A percentile compares a stretch with the other conserved stretches of the same genome.
These are phyloP conservation scores for Leptosphaerulina australis DNA, from an alignment of 2,329 filamentous ascomycete genomes.

Conservation along the genomic window DNA sequence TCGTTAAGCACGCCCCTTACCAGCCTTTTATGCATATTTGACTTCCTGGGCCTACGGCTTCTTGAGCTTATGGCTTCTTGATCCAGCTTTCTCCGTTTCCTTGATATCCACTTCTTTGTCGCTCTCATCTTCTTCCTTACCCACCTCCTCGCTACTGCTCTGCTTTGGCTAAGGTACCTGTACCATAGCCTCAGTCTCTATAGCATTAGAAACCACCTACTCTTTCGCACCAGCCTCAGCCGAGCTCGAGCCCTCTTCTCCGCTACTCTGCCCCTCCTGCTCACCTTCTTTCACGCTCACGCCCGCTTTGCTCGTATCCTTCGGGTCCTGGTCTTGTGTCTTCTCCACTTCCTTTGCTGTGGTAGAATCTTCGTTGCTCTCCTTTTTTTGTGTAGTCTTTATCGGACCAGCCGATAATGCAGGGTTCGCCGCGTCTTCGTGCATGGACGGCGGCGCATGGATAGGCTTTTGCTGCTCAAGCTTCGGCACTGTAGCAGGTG, in stretches of 20 bases:
- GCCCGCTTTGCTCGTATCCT: conserved; percentile 39
- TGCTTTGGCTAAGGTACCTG: conserved; percentile 35
- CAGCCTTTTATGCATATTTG: conserved; percentile 39
- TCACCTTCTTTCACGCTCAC: conserved; percentile 46
- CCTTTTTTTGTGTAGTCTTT: conserved; percentile 21
- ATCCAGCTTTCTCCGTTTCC: not conserved
- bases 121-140: conserved; percentile 8
- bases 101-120: not conserved
- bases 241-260: not conserved
- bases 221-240: not conserved
- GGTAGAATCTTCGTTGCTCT: conserved; percentile 21
- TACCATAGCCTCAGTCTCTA: not conserved
- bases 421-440: conserved; percentile 34
- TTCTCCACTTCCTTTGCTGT: conserved; percentile 17
- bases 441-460: conserved; percentile 31
- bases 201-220: not conserved
- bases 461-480: conserved; percentile 30
- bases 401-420: conserved; percentile 30
- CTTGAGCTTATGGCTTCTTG: conserved; percentile 1
- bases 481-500: conserved; percentile 24
- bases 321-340: conserved; percentile 34
- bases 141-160: conserved; percentile 7
- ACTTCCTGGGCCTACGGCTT: conserved; percentile 32
- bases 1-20: conserved; percentile 48
- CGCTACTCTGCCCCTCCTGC: conserved; percentile 20